Evolutionary conservation across 495 filamentous ascomycete genomes (phyloP).

Genomic region (Aspergillus bridgeri): DNA sequence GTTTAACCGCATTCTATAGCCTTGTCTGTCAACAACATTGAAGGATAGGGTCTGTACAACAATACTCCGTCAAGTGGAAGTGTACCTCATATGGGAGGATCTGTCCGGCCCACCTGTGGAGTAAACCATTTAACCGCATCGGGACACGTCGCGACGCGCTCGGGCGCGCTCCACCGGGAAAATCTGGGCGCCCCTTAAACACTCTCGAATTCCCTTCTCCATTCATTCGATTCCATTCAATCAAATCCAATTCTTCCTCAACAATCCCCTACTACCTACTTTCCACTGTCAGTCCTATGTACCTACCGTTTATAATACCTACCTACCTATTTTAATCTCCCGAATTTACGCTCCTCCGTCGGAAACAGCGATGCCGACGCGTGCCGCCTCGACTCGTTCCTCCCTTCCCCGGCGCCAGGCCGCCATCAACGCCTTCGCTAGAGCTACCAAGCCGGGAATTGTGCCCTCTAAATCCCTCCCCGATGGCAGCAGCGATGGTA

Average conservation of each 20-base stretch:
- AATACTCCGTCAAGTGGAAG: no score
- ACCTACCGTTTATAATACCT: slow-evolving; percentile 23
- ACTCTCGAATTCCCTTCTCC: neutral
- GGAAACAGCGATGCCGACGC: slow-evolving; percentile 40
- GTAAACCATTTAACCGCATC: slow-evolving; percentile 10
- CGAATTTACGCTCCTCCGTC: slow-evolving; percentile 6
- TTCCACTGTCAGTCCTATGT: neutral
- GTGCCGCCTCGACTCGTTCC: slow-evolving; percentile 27
- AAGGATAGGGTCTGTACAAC: neutral
- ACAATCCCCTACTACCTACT: slow-evolving; percentile 1
- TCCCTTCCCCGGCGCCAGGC: slow-evolving; percentile 32
- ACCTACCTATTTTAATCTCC: slow-evolving; percentile 9
- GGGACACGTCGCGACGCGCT: slow-evolving; percentile 8
- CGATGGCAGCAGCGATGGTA: slow-evolving; percentile 3
- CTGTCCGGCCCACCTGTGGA: no score
- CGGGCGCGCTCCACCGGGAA: slow-evolving; percentile 7
- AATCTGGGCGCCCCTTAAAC: slow-evolving; percentile 1
- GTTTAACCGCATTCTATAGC: neutral
- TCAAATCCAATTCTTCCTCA: slow-evolving; percentile 5
- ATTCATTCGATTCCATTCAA: neutral
- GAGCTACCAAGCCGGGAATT: slow-evolving; percentile 42
- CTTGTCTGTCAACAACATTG: no score
- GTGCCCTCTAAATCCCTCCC: slow-evolving; percentile 7
- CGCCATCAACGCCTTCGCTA: slow-evolving; percentile 40
- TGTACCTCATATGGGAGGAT: no score